Evolutionary conservation across 176 grass and related monocot genomes (phyloP).

Genomic region (Canna indica): DNA sequence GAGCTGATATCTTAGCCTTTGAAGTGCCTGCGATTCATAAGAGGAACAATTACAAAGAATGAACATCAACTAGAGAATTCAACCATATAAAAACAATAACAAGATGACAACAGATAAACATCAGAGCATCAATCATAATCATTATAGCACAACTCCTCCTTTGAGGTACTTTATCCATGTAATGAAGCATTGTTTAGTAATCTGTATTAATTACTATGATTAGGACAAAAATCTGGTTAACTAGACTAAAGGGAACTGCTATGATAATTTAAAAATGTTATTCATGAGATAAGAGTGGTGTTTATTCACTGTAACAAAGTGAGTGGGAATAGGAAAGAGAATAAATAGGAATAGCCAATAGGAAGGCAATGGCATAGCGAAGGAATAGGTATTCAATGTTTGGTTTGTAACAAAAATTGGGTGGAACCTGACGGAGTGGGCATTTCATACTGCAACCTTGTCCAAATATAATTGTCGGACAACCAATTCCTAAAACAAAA

Average conservation of each 20-base stretch:
- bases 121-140: not conserved
- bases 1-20: slow-evolving; percentile 38
- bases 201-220: not conserved
- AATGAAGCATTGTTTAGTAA: not conserved
- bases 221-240: not conserved
- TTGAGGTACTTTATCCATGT: not conserved
- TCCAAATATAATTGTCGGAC: too few relatives aligned
- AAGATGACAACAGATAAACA: not conserved
- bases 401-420: too few relatives aligned
- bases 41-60: not conserved
- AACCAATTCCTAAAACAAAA: too few relatives aligned
- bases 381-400: too few relatives aligned
- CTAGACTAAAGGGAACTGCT: not conserved
- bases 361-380: too few relatives aligned
- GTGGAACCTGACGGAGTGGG: too few relatives aligned
- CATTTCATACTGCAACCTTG: too few relatives aligned
- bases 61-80: not conserved
- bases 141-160: not conserved
- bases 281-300: not conserved
- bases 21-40: slow-evolving; percentile 23
- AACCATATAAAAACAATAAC: not conserved
- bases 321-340: not conserved
- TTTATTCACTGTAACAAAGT: not conserved
- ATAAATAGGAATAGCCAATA: too few relatives aligned
- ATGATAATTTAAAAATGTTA: not conserved